Evolutionary conservation across 345 rosid species (phyloP).

Genomic region (Camelina hispida): DNA sequence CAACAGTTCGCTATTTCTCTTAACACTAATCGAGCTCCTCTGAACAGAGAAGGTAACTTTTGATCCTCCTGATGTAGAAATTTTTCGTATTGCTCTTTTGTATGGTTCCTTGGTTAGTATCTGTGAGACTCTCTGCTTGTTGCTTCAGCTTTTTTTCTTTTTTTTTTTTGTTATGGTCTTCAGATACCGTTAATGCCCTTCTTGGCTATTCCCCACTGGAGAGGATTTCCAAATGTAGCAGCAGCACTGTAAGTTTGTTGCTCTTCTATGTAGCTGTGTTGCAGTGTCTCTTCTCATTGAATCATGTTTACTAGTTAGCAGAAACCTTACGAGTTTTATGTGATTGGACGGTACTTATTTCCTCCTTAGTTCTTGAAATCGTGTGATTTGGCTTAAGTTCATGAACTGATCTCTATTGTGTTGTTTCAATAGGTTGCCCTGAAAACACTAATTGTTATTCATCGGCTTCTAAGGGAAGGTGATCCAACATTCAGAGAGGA

Average conservation of each 20-base stretch:
- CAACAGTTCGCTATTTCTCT: conserved; percentile 63
- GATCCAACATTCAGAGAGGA: conserved; percentile 96
- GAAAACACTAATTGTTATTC: conserved; percentile 83
- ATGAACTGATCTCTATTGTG: no score
- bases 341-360: no score
- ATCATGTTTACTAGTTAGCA: neutral
- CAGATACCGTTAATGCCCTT: conserved; percentile 56
- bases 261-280: neutral
- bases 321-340: no score
- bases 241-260: conserved; percentile 54
- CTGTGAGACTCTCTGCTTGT: conserved; percentile 25
- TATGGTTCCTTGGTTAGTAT: neutral
- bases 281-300: conserved; percentile 4
- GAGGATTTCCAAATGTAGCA: conserved; percentile 46
- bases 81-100: neutral
- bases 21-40: conserved; percentile 46
- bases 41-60: conserved; percentile 59
- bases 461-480: conserved; percentile 40
- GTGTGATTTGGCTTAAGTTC: no score
- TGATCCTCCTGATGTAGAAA: neutral
- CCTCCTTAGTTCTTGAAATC: no score
- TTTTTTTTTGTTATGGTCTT: conserved; percentile 19
- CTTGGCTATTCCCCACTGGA: conserved; percentile 48
- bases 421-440: conserved; percentile 58
- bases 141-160: conserved; percentile 26